A percentile compares a stretch with the other conserved stretches of the same genome.
Evolutionary conservation across 108 stramenopile species (phyloP).

Genomic region (Nitzschia sp.): DNA sequence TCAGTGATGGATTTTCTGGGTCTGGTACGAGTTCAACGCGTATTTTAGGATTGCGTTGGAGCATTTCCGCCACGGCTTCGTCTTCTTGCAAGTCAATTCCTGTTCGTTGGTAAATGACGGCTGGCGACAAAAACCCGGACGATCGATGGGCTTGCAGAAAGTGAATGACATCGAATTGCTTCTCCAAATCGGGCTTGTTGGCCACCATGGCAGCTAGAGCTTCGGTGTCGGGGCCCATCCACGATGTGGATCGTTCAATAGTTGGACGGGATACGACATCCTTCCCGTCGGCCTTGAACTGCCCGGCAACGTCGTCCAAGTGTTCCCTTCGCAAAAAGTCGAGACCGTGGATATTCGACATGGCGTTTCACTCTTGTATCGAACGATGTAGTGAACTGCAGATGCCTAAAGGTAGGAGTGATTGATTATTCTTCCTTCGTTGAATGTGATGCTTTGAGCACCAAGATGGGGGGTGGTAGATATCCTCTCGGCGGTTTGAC

Average conservation of each 20-base stretch:
- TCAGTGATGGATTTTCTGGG: conserved; percentile 79
- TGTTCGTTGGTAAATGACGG: conserved; percentile 68
- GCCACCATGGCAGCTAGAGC: conserved; percentile 39
- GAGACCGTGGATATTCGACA: conserved; percentile 70
- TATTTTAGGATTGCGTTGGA: conserved; percentile 71
- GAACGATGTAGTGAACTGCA: too few relatives aligned
- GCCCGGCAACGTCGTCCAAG: conserved; percentile 33
- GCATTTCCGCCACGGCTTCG: conserved; percentile 56
- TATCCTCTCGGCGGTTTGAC: too few relatives aligned
- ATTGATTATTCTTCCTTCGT: too few relatives aligned
- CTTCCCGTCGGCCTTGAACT: background rate
- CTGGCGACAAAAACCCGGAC: conserved; percentile 69
- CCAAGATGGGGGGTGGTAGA: too few relatives aligned
- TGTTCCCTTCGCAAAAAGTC: conserved; percentile 78
- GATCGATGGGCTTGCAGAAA: conserved; percentile 80
- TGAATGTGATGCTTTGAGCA: too few relatives aligned
- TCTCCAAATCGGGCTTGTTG: conserved; percentile 78
- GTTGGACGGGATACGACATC: background rate
- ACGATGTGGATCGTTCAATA: conserved; percentile 4
- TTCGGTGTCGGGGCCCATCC: conserved; percentile 21
- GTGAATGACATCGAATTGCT: conserved; percentile 77
- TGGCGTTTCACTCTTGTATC: conserved; percentile 15
- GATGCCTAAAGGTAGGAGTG: too few relatives aligned
- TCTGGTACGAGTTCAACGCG: conserved; percentile 78
- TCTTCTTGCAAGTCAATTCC: conserved; percentile 75